phyloP scores from a whole-genome alignment of 2,329 filamentous ascomycete species.

The Pseudocercospora fijiensis region DNA sequence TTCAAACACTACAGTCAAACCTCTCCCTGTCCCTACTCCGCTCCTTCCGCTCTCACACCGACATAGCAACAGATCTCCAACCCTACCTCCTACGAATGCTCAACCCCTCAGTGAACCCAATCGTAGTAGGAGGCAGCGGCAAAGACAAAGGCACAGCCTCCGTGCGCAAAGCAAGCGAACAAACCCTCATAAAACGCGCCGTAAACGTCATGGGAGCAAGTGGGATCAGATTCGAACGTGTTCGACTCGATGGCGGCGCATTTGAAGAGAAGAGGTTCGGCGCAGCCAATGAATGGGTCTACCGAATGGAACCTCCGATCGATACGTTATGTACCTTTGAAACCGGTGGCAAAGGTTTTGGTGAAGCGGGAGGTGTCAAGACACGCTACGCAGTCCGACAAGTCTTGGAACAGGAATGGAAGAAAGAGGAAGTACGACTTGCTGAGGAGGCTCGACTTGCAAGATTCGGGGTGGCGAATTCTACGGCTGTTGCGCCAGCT shows the following conservation, averaged over 20 bases:
- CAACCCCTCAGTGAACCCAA: constrained; percentile 85
- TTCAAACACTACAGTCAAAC: constrained; percentile 70
- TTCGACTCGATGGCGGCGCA: constrained; percentile 64
- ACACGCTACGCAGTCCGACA: constrained; percentile 91
- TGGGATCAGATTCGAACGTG: constrained; percentile 76
- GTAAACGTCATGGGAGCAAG: constrained; percentile 80
- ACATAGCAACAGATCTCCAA: constrained; percentile 76
- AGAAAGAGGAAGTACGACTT: constrained; percentile 66
- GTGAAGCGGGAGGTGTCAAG: constrained; percentile 62
- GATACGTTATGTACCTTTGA: constrained; percentile 76
- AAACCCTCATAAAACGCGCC: constrained; percentile 73
- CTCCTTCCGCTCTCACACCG: constrained; percentile 74
- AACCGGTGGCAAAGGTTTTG: constrained; percentile 56
- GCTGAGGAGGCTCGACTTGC: constrained; percentile 66
- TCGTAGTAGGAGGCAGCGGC: constrained; percentile 65
- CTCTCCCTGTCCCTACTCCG: constrained; percentile 71
- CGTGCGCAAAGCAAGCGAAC: constrained; percentile 83
- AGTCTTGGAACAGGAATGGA: constrained; percentile 87
- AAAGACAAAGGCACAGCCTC: constrained; percentile 58
- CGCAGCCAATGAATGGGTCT: constrained; percentile 61
- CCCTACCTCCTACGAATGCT: constrained; percentile 83
- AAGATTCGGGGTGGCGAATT: constrained; percentile 56
- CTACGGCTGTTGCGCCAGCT: constrained; percentile 21
- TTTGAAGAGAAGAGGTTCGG: constrained; percentile 5
- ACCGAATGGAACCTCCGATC: constrained; percentile 91